Percentiles rank a stretch among this genome's conserved stretches.
Evolutionary conservation across 2,329 filamentous ascomycete genomes (phyloP).

Genomic region (Diaporthe sp.): DNA sequence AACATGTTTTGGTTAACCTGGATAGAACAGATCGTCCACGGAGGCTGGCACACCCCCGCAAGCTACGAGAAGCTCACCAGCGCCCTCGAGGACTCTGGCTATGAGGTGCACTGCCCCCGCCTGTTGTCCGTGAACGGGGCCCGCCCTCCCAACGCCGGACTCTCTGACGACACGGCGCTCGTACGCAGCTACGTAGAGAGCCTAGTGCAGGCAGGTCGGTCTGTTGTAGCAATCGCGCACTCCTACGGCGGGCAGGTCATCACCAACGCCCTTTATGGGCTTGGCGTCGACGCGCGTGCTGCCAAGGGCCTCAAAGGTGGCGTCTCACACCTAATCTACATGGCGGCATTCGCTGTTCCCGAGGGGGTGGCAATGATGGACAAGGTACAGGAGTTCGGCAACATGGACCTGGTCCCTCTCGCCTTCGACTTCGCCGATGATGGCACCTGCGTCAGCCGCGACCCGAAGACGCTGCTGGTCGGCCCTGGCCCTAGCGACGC

Average conservation of each 20-base stretch:
- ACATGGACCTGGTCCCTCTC: constrained; percentile 16
- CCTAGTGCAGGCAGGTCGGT: neutral
- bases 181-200: constrained; percentile 19
- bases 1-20: neutral
- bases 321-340: constrained; percentile 4
- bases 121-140: neutral
- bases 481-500: neutral
- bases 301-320: constrained; percentile 12
- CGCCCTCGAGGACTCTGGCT: neutral
- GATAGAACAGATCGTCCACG: neutral
- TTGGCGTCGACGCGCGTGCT: neutral
- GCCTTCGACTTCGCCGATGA: neutral
- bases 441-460: neutral
- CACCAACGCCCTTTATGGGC: constrained; percentile 11
- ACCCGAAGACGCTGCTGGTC: neutral
- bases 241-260: constrained; percentile 28
- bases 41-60: constrained; percentile 6
- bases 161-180: neutral
- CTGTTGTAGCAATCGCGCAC: neutral
- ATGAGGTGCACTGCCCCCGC: constrained; percentile 10
- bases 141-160: constrained; percentile 10
- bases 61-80: neutral
- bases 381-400: neutral
- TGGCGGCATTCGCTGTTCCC: neutral
- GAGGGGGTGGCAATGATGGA: constrained; percentile 8